Percentiles rank a stretch among this genome's conserved stretches.
Evolutionary conservation across 768 basidiomycete species (phyloP).

Genomic region (Pholiota microspora): DNA sequence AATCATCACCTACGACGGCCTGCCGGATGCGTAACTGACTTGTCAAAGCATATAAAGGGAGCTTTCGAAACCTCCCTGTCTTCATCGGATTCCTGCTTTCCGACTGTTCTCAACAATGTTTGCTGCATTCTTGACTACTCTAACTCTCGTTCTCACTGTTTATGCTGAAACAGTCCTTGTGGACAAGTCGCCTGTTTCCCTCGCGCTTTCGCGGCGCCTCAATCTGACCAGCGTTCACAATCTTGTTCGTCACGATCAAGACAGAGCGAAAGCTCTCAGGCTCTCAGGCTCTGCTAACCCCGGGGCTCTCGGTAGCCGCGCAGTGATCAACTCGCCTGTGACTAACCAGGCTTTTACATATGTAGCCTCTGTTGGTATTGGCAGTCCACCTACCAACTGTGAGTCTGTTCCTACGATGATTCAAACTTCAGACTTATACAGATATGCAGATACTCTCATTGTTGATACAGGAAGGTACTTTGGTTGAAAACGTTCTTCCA

Average conservation of each 20-base stretch:
- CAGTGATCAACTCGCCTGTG: not conserved
- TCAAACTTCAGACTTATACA: not conserved
- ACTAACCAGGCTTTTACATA: conserved; percentile 35
- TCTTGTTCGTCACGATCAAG: conserved; percentile 16
- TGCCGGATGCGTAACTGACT: no score
- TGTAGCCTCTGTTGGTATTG: conserved; percentile 45
- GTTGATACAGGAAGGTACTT: conserved; percentile 55
- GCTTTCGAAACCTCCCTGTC: no score
- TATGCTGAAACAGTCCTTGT: not conserved
- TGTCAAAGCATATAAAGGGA: no score
- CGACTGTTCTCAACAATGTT: no score
- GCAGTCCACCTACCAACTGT: conserved; percentile 53
- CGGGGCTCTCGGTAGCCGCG: not conserved
- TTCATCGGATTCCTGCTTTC: no score
- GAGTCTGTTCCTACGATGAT: conserved; percentile 16
- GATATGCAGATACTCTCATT: conserved; percentile 38
- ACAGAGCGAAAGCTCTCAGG: conserved; percentile 11
- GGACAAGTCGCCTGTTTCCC: conserved; percentile 3
- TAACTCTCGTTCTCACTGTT: no score
- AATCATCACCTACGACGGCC: no score
- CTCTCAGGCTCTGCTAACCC: not conserved
- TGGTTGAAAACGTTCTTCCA: conserved; percentile 9
- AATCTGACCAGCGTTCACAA: conserved; percentile 17
- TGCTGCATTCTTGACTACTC: no score
- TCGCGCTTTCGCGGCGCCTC: conserved; percentile 14